These are phyloP conservation scores for Apiospora sp. DNA, from an alignment of 2,329 filamentous ascomycete species.

Conservation along the genomic window DNA sequence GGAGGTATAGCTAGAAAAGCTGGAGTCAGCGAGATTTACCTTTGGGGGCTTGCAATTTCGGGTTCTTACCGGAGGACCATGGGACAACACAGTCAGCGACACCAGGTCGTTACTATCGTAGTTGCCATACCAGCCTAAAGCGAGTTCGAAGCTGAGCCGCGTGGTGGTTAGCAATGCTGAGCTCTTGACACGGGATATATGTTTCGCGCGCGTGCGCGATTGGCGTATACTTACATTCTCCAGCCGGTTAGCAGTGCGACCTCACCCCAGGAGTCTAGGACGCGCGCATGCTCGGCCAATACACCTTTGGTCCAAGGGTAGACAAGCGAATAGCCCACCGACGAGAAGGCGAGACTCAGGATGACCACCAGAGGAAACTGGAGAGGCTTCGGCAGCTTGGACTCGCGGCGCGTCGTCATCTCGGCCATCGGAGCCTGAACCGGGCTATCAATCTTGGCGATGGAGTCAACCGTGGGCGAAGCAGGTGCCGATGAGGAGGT, in stretches of 20 bases:
- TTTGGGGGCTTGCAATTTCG: neutral
- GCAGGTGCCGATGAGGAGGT: neutral
- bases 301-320: slow-evolving; percentile 69
- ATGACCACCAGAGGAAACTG: slow-evolving; percentile 62
- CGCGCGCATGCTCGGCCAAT: slow-evolving; percentile 71
- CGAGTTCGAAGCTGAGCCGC: slow-evolving; percentile 68
- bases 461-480: slow-evolving; percentile 19
- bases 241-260: slow-evolving; percentile 62
- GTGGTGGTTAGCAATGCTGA: neutral
- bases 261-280: slow-evolving; percentile 68
- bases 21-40: neutral
- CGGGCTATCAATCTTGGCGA: slow-evolving; percentile 23
- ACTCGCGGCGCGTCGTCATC: slow-evolving; percentile 29
- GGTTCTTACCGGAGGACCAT: slow-evolving; percentile 72
- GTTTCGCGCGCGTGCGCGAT: neutral
- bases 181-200: neutral
- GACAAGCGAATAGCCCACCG: slow-evolving; percentile 68
- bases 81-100: slow-evolving; percentile 72
- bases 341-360: slow-evolving; percentile 68
- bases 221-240: slow-evolving; percentile 58
- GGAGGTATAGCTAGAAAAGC: slow-evolving; percentile 69
- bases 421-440: neutral
- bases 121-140: slow-evolving; percentile 74
- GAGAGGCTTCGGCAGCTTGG: slow-evolving; percentile 52
- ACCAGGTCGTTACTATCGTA: slow-evolving; percentile 78